Base-by-base conservation (phyloP, 179 eudicot species). In the Heliamphora ciliata region DNA sequence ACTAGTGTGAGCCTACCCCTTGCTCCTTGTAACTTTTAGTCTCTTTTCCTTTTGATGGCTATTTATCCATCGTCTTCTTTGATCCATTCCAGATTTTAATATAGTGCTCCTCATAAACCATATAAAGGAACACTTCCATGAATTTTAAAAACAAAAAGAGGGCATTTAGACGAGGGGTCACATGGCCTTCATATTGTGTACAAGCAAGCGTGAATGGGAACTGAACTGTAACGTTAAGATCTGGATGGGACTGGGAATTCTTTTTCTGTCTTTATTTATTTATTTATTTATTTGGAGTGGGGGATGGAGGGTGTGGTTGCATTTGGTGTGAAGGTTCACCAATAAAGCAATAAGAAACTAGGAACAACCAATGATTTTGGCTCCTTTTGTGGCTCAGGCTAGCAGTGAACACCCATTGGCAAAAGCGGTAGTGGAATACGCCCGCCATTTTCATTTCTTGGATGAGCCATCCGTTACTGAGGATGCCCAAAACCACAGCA, bases 381-480 rank as follows among this genome's bases (percentile, higher is more conserved):
- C 46, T 78, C 17, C 10, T 83, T 77, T 72, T 60, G 47, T 89
- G 74, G 79, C 67, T 24, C 88, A 95, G 98, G 97, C 97, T 83
- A 89, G 97, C 86, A 95, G 98, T 81, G 98, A 95, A 86, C 98
- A 95, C 85, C 98, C 98, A 55, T 81, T 95, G 91, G 97, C 90
- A 44, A 95, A 91, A 84, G 97, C 98, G 56, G 87, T 95, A 80
- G 80, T 92, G 81, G 98, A 93, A 79, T 93, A 92, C 82, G 98
- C 97, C 51, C 93, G 92, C 59, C 98, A 95, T 85, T 95, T 95
- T 85, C 97, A 93, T 86, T 93, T 93, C 87, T 90, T 94, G 82
- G 93, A 91, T 31, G 93, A 91, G 77, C 90, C 92, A 83, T 86
- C 92, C 55, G 82, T 83, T 81, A 79, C 83, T 79, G 86, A 78